phyloP scores from a whole-genome alignment of 371 early-diverging fungal genomes.

The Mucor circinelloides region DNA sequence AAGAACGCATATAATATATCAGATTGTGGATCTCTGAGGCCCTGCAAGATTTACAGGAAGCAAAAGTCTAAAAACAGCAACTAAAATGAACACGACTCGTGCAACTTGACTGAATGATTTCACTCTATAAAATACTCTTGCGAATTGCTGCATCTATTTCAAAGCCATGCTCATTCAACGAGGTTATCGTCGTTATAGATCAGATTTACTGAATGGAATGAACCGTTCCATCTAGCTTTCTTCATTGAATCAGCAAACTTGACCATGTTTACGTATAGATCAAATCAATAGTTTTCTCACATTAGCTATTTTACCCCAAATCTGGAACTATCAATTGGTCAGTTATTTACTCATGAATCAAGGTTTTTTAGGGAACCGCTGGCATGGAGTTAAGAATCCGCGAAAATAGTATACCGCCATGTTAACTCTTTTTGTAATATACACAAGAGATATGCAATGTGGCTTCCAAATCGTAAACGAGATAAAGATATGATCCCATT shows the following conservation, averaged over 20 bases:
- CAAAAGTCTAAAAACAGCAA: no score
- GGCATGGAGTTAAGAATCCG: neutral
- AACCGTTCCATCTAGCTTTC: neutral
- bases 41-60: no score
- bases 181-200: neutral
- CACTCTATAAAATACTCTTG: neutral
- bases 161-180: neutral
- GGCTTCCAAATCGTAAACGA: neutral
- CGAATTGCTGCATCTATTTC: neutral
- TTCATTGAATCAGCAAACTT: neutral
- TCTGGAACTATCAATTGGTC: neutral
- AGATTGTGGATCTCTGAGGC: neutral
- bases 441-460: neutral
- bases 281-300: neutral
- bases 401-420: neutral
- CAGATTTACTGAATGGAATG: neutral
- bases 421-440: neutral
- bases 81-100: no score
- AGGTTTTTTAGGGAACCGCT: neutral
- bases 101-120: neutral
- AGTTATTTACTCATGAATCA: neutral
- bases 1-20: neutral
- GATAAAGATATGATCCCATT: neutral
- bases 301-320: neutral
- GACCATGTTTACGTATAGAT: neutral